phyloP scores from a whole-genome alignment of 305 asterid species.

The Salvia sclarea region DNA sequence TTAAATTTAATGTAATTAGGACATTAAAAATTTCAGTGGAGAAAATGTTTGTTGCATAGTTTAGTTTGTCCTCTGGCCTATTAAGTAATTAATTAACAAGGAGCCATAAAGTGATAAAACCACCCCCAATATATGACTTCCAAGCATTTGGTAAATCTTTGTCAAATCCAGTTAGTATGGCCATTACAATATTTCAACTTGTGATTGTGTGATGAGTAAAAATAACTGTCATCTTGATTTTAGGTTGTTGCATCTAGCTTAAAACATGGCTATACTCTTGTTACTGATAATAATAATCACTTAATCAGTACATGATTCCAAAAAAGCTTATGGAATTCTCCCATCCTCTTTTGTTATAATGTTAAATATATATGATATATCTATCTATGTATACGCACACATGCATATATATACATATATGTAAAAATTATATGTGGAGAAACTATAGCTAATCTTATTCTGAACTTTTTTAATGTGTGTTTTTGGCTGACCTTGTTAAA shows the following conservation, averaged over 20 bases:
- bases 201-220: background rate
- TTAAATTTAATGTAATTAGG: background rate
- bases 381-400: no score
- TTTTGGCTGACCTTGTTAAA: background rate
- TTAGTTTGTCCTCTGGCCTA: background rate
- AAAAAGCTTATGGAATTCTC: constrained; percentile 3
- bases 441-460: background rate
- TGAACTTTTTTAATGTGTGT: background rate
- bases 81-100: background rate
- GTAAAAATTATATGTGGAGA: no score
- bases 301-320: background rate
- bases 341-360: no score
- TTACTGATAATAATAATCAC: background rate
- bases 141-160: background rate
- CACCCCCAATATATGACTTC: background rate
- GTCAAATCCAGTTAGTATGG: background rate
- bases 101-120: background rate
- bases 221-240: background rate
- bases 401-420: no score
- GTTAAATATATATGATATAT: no score
- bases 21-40: background rate
- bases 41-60: background rate
- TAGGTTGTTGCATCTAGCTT: background rate
- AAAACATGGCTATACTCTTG: background rate
- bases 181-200: background rate